Evolutionary conservation across 2,329 filamentous ascomycete genomes (phyloP).

Genomic region (Trichoderma polysporum): DNA sequence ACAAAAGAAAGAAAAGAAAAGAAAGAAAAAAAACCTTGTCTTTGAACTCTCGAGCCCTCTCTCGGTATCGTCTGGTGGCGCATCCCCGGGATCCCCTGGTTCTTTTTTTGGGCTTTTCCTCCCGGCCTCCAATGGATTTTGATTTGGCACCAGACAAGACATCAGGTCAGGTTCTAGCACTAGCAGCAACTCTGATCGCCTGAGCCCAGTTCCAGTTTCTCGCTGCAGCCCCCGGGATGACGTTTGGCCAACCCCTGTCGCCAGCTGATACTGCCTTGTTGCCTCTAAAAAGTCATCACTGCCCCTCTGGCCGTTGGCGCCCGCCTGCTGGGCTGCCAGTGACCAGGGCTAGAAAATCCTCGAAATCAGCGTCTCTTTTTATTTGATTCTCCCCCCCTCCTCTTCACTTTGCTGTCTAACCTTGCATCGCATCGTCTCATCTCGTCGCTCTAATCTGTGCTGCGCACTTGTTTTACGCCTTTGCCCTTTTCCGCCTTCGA

Average conservation of each 20-base stretch:
- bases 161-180: conserved; percentile 15
- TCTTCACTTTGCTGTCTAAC: not conserved
- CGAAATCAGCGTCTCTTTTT: conserved; percentile 12
- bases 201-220: conserved; percentile 6
- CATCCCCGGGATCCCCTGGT: not conserved
- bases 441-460: not conserved
- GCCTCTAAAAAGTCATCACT: conserved; percentile 19
- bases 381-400: not conserved
- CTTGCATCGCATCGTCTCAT: not conserved
- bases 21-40: not conserved
- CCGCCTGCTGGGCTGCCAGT: conserved; percentile 4
- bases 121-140: conserved; percentile 6
- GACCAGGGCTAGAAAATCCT: conserved; percentile 14
- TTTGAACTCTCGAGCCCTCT: not conserved
- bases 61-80: not conserved
- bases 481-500: not conserved
- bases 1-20: not conserved
- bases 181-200: conserved; percentile 5
- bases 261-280: conserved; percentile 24
- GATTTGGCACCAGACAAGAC: conserved; percentile 10
- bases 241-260: conserved; percentile 18
- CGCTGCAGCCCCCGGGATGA: conserved; percentile 15
- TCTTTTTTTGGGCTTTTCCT: conserved; percentile 3
- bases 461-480: not conserved
- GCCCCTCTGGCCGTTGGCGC: conserved; percentile 16